Base-by-base conservation (phyloP, 495 filamentous ascomycete genomes). In the Alectoria sarmentosa region DNA sequence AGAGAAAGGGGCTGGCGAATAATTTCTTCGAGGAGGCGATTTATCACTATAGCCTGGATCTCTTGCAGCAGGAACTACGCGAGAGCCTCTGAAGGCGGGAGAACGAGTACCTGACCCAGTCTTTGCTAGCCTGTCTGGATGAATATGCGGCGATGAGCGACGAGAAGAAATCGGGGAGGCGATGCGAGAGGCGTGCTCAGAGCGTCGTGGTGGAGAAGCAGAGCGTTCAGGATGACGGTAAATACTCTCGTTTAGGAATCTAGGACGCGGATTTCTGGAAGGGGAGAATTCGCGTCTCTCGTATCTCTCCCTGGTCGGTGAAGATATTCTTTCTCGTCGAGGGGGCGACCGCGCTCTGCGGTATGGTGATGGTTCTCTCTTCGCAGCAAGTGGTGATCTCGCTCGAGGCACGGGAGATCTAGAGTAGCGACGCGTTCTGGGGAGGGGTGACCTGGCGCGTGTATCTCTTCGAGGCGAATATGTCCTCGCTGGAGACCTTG, bases 401-500 rank as follows among this genome's bases (percentile, higher is more conserved):
- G 71, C 66, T 26, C 76, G 75, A 41, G 65, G 69, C 58, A 75
- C 73, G 1, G 79, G 81, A 23, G 81, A 82, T 66, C 77, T 75
- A 52, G 79, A 74, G 21, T 77, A 75, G 74, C 81, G 62, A 55
- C 72, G 71, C 26, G 65, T 39, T 62, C 69, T 60, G n/a, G 65
- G 65, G 19, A 65, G 68, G 48, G 80, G 80, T 17, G 79, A 81
- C 65, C 76, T 73, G 17, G 71, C 69, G 54, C 78, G 76, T 44
- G 73, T 76, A 64, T 82, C 77, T 70, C 80, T 73, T 70, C 79
- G 70, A 32, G 81, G 79, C 60, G 81, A 78, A 68, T 77, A 78
- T 28, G 76, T 69, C 66, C 80, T 73, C 19, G 74, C 70, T 28
- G 73, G 73, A 17, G 79, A 77, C 61, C 78, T 75, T 54, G 74